Base-by-base conservation (phyloP, 78 protist species). In the Dictyostelium citrinum region DNA sequence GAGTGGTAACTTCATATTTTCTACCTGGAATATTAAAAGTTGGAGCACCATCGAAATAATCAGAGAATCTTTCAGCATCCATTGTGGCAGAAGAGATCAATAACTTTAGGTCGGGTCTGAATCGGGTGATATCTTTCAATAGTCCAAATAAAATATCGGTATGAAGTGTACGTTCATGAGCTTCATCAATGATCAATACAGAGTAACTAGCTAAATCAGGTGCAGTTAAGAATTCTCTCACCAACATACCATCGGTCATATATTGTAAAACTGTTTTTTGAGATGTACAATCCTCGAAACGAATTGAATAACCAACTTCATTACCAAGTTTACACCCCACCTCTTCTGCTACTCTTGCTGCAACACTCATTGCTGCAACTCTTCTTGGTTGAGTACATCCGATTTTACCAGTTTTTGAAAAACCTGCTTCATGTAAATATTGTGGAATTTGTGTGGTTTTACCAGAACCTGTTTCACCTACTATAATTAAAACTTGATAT, bases 91-190 rank as follows among this genome's bases (percentile, higher is more conserved):
- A 77, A 12, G 98, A 91, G 76, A 99, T 95, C 67, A 99, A 24
- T 3, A 99, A 84, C 61, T 96, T 97, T 31, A 99, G 55, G 33
- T 98, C 99, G 14, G 90, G 92, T 16, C 99, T 90, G 76, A 96
- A 97, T 27, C 99, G 93, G 1, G 98, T 93, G 7, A 97, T 71
- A 85, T 97, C 98, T 37, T 97, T 96, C 16, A 96, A 90, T 60
- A 98, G 81, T 6, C 99, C 99, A 68, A 99, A 97, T 55, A 99
- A 95, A 45, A 99, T 55, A 91, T 99, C 99, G 11, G 99, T 99
- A 98, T 99, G 99, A 5, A 99, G 96, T 1, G 99, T 97, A 29
- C 99, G 97, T 94, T 99, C 99, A 96, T 99, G 99, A 29, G 99
- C 99, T 92, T 99, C 99, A 85, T 99, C 99, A 29, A 99, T 96